These are phyloP conservation scores for Tolypocladium inflatum DNA, from an alignment of 2,329 filamentous ascomycete genomes.

Conservation along the genomic window DNA sequence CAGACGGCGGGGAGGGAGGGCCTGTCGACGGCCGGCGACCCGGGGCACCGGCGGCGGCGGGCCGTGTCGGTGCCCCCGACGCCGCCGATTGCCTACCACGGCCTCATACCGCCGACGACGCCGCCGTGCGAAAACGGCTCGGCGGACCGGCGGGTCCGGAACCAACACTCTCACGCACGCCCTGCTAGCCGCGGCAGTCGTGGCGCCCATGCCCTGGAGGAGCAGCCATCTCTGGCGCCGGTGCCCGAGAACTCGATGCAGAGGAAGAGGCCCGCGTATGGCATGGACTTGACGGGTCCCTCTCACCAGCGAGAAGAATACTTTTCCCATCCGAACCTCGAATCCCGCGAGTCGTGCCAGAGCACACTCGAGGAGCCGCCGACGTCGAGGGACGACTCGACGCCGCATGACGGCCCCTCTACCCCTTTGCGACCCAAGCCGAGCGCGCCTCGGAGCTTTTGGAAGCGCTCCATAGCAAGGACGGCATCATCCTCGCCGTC, in stretches of 20 bases:
- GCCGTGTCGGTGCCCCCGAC: constrained; percentile 13
- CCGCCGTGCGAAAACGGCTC: constrained; percentile 10
- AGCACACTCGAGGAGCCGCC: background rate
- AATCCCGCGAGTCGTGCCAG: background rate
- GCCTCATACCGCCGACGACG: constrained; percentile 19
- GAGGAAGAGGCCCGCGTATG: background rate
- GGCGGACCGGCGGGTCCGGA: constrained; percentile 3
- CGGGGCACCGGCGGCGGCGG: constrained; percentile 3
- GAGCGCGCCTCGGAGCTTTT: background rate
- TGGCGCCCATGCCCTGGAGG: background rate
- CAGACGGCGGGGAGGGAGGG: background rate
- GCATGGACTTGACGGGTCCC: background rate
- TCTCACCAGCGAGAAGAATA: background rate
- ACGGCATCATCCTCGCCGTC: constrained; percentile 12
- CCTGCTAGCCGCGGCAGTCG: background rate
- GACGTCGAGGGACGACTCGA: background rate
- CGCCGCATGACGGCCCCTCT: background rate
- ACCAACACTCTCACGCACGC: background rate
- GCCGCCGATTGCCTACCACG: constrained; percentile 21
- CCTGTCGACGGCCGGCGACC: background rate
- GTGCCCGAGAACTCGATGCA: background rate
- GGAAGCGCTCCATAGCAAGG: background rate
- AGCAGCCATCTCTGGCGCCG: background rate
- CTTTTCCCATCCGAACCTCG: background rate
- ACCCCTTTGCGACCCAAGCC: background rate